These are phyloP conservation scores for Chlamydomonas schloesseri DNA, from an alignment of 139 green algal species.

Conservation along the genomic window DNA sequence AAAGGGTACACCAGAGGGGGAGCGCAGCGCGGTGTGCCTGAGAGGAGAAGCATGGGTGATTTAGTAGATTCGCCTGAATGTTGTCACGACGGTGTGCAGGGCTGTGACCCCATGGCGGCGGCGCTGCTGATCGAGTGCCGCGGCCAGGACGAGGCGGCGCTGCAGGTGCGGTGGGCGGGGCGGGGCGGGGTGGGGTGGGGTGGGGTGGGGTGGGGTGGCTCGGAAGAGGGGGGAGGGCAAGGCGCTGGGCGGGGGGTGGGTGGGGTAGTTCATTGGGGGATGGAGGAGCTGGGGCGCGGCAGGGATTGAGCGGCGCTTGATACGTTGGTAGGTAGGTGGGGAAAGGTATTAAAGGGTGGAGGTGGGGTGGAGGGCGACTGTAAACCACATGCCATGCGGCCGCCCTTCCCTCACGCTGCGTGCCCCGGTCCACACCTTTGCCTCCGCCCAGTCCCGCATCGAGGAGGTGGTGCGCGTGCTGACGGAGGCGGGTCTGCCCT, in stretches of 20 bases:
- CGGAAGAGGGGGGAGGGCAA: neutral
- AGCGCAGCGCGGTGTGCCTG: too few relatives aligned
- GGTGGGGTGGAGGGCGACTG: too few relatives aligned
- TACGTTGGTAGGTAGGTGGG: too few relatives aligned
- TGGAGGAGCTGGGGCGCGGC: neutral
- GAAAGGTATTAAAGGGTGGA: too few relatives aligned
- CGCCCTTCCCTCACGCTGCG: too few relatives aligned
- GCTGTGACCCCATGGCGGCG: slow-evolving; percentile 82
- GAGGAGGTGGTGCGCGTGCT: slow-evolving; percentile 71
- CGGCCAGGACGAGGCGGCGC: slow-evolving; percentile 69
- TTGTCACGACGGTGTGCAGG: slow-evolving; percentile 28
- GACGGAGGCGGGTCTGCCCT: slow-evolving; percentile 68
- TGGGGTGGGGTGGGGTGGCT: neutral
- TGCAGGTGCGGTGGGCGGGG: slow-evolving; percentile 60
- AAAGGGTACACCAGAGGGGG: too few relatives aligned
- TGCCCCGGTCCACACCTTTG: too few relatives aligned
- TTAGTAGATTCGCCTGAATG: too few relatives aligned
- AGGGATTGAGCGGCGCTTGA: too few relatives aligned
- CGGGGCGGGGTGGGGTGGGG: neutral
- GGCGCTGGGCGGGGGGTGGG: too few relatives aligned
- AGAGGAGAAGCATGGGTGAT: too few relatives aligned
- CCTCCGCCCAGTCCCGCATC: slow-evolving; percentile 63
- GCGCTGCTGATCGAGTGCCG: slow-evolving; percentile 96
- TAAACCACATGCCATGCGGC: too few relatives aligned
- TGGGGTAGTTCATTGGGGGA: neutral